Base-by-base conservation (phyloP, 371 early-diverging fungal species). In the Rozella allomycis region DNA sequence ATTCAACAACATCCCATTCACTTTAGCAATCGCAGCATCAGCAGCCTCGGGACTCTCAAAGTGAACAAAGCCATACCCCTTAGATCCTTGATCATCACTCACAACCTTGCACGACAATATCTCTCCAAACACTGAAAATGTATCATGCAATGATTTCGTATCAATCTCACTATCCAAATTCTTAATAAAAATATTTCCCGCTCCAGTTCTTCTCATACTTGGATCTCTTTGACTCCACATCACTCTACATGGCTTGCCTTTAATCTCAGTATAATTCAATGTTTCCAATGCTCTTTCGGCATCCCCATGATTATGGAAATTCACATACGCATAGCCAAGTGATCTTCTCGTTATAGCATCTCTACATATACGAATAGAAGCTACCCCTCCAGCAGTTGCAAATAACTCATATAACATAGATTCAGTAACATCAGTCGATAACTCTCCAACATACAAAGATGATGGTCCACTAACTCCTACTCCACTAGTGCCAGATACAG, bases 201-300 rank as follows among this genome's bases (percentile, higher is more conserved):
- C 59, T 27, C 93, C 91, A 38, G 73, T 70, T 53, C 74, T 72
- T 57, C 96, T 87, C 42, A 81, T 64, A 34, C 85, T 67, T 17
- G 96, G 96, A 62, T 96, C 91, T 41, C 96, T 79, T 69, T 96
- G 87, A 35, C 86, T 85, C 91, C 91, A 96, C 96, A 96, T 96
- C 57, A 96, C 87, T 43, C 96, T 84, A 63, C 91, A 87, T 32
- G 86, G 70, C 44, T 73, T 72, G 42, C 79, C 84, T 69, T 83
- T 85, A 53, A 94, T 72, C 52, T 67, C 56, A 33, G 82, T 74
- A 67, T 87, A 90, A 76, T 94, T 94, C 39, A 94, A 62, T 38
- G 67, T 54, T 46, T 90, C 87, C 46, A 91, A 59, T 36, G 96
- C 96, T 46, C 81, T 72, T 54, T 32, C 19, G 23, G 23, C 45